A percentile compares a stretch with the other conserved stretches of the same genome.
phyloP scores from a whole-genome alignment of 2,329 filamentous ascomycete species.

The Ophiostoma tasmaniense region DNA sequence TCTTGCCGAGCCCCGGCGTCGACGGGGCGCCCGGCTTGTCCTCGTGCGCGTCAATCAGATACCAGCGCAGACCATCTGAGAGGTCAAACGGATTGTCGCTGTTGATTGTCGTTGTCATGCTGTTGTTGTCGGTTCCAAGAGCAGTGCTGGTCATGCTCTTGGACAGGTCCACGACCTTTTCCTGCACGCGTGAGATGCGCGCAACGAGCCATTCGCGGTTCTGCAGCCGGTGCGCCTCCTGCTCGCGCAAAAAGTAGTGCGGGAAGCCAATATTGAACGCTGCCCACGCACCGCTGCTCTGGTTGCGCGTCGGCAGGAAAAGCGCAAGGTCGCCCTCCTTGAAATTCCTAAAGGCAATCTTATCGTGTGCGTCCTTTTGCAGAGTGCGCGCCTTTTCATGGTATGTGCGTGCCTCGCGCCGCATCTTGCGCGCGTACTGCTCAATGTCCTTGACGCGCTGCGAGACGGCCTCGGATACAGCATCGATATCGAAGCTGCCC shows the following conservation, averaged over 20 bases:
- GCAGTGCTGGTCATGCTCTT: constrained; percentile 50
- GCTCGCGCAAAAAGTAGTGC: constrained; percentile 92
- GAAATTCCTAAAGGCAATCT: constrained; percentile 92
- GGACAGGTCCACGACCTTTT: constrained; percentile 85
- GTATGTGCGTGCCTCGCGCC: constrained; percentile 78
- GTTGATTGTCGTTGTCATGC: constrained; percentile 35
- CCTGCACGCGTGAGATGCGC: constrained; percentile 81
- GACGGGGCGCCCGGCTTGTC: constrained; percentile 86
- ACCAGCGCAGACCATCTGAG: constrained; percentile 91
- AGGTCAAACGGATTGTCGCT: constrained; percentile 89
- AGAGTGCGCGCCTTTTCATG: constrained; percentile 74
- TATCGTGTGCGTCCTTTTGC: constrained; percentile 83
- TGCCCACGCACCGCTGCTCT: constrained; percentile 90
- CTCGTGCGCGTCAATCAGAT: constrained; percentile 85
- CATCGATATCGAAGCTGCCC: constrained; percentile 72
- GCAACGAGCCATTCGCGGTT: constrained; percentile 94
- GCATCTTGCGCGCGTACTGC: constrained; percentile 85
- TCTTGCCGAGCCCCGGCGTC: constrained; percentile 87
- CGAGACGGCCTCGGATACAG: constrained; percentile 74
- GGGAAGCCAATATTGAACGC: constrained; percentile 97
- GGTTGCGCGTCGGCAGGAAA: constrained; percentile 89
- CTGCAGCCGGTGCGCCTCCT: constrained; percentile 76
- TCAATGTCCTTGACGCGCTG: constrained; percentile 91
- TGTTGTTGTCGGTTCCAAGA: constrained; percentile 38
- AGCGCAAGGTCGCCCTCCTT: constrained; percentile 92